Base-by-base conservation (phyloP, 495 filamentous ascomycete species). In the Xylaria intraflava region DNA sequence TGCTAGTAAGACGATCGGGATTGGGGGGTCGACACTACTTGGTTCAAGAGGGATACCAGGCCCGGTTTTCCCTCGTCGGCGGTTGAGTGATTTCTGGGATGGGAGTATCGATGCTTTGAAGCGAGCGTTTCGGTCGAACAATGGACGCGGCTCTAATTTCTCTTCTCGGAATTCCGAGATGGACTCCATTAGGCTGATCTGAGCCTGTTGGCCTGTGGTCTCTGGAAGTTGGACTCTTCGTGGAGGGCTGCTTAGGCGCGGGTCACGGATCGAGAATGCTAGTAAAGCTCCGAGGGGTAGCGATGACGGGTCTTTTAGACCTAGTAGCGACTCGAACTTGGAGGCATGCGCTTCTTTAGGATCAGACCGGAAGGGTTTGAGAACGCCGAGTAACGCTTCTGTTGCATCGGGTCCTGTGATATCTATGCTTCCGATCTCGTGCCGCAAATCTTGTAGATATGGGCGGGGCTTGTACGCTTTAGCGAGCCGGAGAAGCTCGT, bases 351-450 rank as follows among this genome's bases (percentile, higher is more conserved):
- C 70, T 22, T 78, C 69, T 33, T 67, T 57, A 2, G 55, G 41
- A 12, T 53, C 56, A 27, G 56, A 49, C 12, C 51, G 41, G 52
- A 56, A 81, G 19, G 90, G 85, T 44, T 79, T 76, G 46, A 98
- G 76, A 16, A 86, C 73, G 6, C 84, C 79, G 20, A 90, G 72
- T 2, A 98, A 71, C 2, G 89, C 78, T 66, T 96, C 90, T 2
- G 87, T 90, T 6, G 89, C 87, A 2, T 78, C 87, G 1, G 93
- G 90, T 0, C 93, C 93, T 0, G 80, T 85, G 49, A 96, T 72
- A 56, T 95, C 87, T 46, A 97, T 92, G 64, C 90, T 96, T 40
- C 93, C 93, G 66, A 98, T 86, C 59, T 97, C 91, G 62, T 89
- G 97, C 2, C 93, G 82, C 12, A 98, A 66, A 63, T 98, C 93